Percentiles rank a stretch among this genome's conserved stretches.
Conservation (phyloP, 208 protist genomes). For the Trypanosoma boissoni region DNA sequence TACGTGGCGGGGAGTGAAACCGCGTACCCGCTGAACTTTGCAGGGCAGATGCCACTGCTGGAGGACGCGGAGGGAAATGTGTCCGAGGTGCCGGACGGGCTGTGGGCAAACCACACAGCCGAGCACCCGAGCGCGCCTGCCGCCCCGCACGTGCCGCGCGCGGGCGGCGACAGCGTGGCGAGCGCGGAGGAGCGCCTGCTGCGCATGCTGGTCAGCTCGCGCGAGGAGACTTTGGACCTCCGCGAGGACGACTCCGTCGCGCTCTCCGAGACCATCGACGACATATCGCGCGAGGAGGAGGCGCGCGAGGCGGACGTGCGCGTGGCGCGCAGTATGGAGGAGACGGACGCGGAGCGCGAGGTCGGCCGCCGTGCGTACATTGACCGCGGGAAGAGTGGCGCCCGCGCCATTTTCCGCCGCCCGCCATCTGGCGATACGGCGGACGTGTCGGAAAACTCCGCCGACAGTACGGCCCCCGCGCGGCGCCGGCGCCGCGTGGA, state of each 20-base stretch:
- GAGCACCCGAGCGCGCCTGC: slow-evolving; percentile 67
- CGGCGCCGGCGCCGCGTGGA: slow-evolving; percentile 50
- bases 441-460: not conserved
- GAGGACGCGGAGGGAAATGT: slow-evolving; percentile 85
- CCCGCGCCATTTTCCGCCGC: slow-evolving; percentile 71
- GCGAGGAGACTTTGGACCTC: slow-evolving; percentile 73
- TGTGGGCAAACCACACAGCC: slow-evolving; percentile 74
- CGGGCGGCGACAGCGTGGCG: slow-evolving; percentile 14
- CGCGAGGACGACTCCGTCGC: slow-evolving; percentile 27
- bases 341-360: slow-evolving; percentile 78
- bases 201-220: slow-evolving; percentile 72
- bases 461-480: slow-evolving; percentile 27
- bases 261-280: slow-evolving; percentile 63
- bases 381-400: slow-evolving; percentile 82
- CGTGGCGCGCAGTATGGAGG: slow-evolving; percentile 85
- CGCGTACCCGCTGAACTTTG: slow-evolving; percentile 89
- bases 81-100: slow-evolving; percentile 51
- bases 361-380: slow-evolving; percentile 83
- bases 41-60: slow-evolving; percentile 86
- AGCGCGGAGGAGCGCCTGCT: slow-evolving; percentile 73
- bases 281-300: slow-evolving; percentile 77
- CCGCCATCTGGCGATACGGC: too few species aligned
- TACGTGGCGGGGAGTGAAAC: slow-evolving; percentile 71
- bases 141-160: slow-evolving; percentile 61
- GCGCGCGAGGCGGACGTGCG: slow-evolving; percentile 39